These are phyloP conservation scores for Xerocomellus chrysenteron DNA, from an alignment of 768 basidiomycete genomes.

Conservation along the genomic window DNA sequence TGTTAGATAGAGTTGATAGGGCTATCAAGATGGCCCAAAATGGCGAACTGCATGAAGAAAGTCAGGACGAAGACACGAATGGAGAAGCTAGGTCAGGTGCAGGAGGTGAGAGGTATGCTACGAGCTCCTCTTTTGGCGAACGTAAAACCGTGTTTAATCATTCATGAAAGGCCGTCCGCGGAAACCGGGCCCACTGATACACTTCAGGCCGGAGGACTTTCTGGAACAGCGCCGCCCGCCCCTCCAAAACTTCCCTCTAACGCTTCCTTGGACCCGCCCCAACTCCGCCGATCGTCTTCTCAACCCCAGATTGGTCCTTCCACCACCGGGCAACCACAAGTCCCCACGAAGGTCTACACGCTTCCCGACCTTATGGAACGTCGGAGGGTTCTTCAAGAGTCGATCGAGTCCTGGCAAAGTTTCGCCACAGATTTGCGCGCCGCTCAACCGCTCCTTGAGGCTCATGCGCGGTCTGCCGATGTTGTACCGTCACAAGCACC, in stretches of 20 bases:
- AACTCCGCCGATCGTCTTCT: constrained; percentile 30
- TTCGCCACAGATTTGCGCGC: constrained; percentile 20
- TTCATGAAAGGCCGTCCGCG: constrained; percentile 12
- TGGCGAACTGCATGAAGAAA: constrained; percentile 12
- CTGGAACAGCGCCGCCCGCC: constrained; percentile 1
- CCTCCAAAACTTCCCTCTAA: background rate
- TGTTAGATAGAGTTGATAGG: constrained; percentile 30
- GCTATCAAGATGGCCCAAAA: constrained; percentile 31
- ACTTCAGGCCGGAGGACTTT: background rate
- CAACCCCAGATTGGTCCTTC: constrained; percentile 27
- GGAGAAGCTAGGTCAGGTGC: background rate
- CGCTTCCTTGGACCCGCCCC: constrained; percentile 12
- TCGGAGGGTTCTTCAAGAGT: constrained; percentile 25
- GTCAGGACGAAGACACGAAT: background rate
- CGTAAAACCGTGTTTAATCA: constrained; percentile 6
- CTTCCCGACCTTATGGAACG: constrained; percentile 28
- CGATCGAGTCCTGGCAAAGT: constrained; percentile 24
- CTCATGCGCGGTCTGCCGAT: constrained; percentile 2
- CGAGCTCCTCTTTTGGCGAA: background rate
- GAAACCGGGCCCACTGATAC: background rate
- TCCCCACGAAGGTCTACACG: constrained; percentile 21
- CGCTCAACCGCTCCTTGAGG: constrained; percentile 13
- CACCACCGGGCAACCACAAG: constrained; percentile 7
- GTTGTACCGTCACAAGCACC: background rate
- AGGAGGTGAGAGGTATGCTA: constrained; percentile 17